Conservation (phyloP, 345 rosid species). For the Brassica napus region DNA sequence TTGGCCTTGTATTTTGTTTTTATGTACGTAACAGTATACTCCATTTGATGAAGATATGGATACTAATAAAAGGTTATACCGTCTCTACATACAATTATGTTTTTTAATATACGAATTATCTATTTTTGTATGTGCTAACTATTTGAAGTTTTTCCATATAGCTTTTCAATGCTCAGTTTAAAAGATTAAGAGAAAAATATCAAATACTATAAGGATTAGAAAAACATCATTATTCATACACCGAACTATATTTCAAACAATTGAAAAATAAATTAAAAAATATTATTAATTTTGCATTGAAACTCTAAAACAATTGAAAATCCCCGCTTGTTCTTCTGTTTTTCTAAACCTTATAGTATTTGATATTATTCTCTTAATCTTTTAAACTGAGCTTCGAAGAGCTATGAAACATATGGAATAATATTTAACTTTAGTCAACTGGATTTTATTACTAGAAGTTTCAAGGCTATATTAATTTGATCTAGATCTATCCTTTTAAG, state of each 20-base stretch:
- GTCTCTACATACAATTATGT: not conserved
- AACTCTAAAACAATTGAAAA: no score
- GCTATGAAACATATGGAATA: constrained; percentile 8
- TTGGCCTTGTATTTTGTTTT: not conserved
- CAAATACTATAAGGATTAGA: not conserved
- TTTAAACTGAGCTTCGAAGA: not conserved
- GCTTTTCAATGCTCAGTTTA: not conserved
- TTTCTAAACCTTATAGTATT: no score
- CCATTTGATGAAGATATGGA: not conserved
- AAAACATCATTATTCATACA: no score
- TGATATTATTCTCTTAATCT: not conserved
- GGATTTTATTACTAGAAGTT: not conserved
- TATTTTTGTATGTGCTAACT: not conserved
- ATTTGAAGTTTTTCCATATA: not conserved
- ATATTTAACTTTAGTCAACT: constrained; percentile 24
- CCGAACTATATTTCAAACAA: no score
- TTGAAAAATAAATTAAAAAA: no score
- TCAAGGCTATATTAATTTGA: not conserved
- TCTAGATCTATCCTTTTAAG: not conserved
- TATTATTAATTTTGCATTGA: no score
- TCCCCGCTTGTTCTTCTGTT: no score
- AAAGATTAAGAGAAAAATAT: not conserved
- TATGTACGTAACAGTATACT: not conserved
- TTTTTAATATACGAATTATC: not conserved
- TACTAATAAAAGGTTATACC: not conserved